Conservation (phyloP, 169 alveolate species). For the Perkinsus olseni region DNA sequence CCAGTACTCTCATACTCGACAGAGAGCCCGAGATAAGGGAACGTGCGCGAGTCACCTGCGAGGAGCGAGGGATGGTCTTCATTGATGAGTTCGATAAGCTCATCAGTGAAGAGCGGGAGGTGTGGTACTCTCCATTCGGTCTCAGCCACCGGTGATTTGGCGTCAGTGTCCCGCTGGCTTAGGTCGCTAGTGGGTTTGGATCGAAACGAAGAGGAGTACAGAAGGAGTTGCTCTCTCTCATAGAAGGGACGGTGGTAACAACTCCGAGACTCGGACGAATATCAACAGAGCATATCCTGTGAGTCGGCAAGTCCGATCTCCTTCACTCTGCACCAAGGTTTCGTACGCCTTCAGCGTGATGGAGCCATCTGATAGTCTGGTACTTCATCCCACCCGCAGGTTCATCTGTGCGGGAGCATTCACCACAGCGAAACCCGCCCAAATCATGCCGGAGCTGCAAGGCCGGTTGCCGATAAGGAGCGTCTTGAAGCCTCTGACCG, state of each 20-base stretch:
- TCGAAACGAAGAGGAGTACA: conserved; percentile 17
- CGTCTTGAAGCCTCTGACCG: conserved; percentile 23
- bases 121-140: background rate
- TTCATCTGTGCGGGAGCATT: conserved; percentile 15
- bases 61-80: conserved; percentile 18
- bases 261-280: background rate
- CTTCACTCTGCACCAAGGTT: no score
- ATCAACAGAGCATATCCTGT: background rate
- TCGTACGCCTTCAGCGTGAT: no score
- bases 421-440: conserved; percentile 14
- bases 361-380: background rate
- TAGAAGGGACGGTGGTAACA: conserved; percentile 18
- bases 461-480: conserved; percentile 26
- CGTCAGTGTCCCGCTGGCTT: background rate
- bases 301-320: background rate
- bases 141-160: background rate
- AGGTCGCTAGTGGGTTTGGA: conserved; percentile 11
- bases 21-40: conserved; percentile 16
- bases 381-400: background rate
- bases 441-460: conserved; percentile 28
- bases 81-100: conserved; percentile 25
- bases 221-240: conserved; percentile 16
- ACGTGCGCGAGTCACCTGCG: conserved; percentile 19
- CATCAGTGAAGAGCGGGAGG: background rate
- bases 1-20: background rate